Percentiles rank a stretch among this genome's conserved stretches.
Conservation (phyloP, 805 yeast genomes). For the Yarrowia alimentaria region DNA sequence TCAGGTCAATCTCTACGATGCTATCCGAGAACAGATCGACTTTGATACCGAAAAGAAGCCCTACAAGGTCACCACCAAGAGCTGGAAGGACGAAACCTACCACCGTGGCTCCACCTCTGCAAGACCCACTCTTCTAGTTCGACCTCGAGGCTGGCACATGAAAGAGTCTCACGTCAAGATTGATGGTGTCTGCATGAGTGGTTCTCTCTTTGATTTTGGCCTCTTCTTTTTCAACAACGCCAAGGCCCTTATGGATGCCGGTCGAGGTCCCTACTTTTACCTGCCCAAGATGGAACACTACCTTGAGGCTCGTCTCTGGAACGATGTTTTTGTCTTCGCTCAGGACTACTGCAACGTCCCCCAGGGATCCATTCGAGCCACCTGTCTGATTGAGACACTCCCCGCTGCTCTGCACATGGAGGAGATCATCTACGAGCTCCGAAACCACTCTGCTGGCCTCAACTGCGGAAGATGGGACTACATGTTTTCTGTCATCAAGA, state of each 20-base stretch:
- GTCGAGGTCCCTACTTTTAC: conserved; percentile 70
- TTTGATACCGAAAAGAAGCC: conserved; percentile 41
- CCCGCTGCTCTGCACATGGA: conserved; percentile 74
- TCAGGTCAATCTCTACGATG: conserved; percentile 66
- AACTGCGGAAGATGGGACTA: conserved; percentile 78
- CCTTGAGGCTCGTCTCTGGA: conserved; percentile 70
- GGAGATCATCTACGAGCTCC: conserved; percentile 67
- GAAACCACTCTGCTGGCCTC: conserved; percentile 66
- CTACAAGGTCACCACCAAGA: conserved; percentile 53
- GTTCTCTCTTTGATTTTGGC: conserved; percentile 65
- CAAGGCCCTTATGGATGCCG: conserved; percentile 50
- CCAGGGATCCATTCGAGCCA: conserved; percentile 66
- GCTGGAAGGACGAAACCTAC: conserved; percentile 30
- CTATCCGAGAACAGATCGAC: conserved; percentile 53
- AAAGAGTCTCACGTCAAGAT: conserved; percentile 60
- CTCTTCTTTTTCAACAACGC: conserved; percentile 68
- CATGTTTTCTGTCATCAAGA: conserved; percentile 65
- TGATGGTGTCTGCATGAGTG: conserved; percentile 64
- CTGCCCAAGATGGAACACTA: conserved; percentile 74
- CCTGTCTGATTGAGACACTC: conserved; percentile 66
- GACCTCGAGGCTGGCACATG: conserved; percentile 71
- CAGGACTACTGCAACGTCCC: conserved; percentile 59
- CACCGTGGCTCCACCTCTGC: conserved; percentile 38
- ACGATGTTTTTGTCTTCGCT: conserved; percentile 59
- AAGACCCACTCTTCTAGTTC: conserved; percentile 51